Percentiles rank a stretch among this genome's conserved stretches.
phyloP scores from a whole-genome alignment of 306 rosid species.

The Lathyrus tuberosus region DNA sequence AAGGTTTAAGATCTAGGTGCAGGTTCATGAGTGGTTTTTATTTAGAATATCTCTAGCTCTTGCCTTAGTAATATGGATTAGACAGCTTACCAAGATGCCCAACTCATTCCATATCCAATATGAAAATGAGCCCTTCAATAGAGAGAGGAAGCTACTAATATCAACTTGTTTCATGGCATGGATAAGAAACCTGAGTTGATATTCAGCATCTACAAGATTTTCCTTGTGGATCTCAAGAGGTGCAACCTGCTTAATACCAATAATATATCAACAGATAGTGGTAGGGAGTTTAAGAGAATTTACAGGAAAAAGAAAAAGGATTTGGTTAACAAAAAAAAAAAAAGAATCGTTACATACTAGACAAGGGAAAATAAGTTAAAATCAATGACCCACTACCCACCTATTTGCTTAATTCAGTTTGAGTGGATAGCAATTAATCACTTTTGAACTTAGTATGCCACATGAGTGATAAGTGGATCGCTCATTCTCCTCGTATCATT shows the following conservation, averaged over 20 bases:
- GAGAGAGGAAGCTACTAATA: constrained; percentile 65
- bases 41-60: constrained; percentile 24
- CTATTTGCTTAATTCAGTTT: too few species aligned
- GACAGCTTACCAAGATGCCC: constrained; percentile 75
- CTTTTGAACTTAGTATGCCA: too few species aligned
- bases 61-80: constrained; percentile 29
- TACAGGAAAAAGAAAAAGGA: constrained; percentile 13
- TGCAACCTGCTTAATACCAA: constrained; percentile 69
- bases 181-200: constrained; percentile 79
- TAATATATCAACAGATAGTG: background rate
- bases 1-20: constrained; percentile 8
- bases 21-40: background rate
- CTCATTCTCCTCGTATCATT: too few species aligned
- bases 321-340: background rate
- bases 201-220: constrained; percentile 76
- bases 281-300: constrained; percentile 17
- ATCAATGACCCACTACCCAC: background rate
- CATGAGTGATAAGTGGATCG: too few species aligned
- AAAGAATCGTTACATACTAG: background rate
- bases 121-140: constrained; percentile 79
- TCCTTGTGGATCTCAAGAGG: constrained; percentile 74
- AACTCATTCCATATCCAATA: constrained; percentile 81
- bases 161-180: constrained; percentile 61
- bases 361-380: constrained; percentile 13
- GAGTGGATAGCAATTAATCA: too few species aligned